These are phyloP conservation scores for Hymenoscyphus occultus DNA, from an alignment of 2,329 filamentous ascomycete genomes.

Conservation along the genomic window DNA sequence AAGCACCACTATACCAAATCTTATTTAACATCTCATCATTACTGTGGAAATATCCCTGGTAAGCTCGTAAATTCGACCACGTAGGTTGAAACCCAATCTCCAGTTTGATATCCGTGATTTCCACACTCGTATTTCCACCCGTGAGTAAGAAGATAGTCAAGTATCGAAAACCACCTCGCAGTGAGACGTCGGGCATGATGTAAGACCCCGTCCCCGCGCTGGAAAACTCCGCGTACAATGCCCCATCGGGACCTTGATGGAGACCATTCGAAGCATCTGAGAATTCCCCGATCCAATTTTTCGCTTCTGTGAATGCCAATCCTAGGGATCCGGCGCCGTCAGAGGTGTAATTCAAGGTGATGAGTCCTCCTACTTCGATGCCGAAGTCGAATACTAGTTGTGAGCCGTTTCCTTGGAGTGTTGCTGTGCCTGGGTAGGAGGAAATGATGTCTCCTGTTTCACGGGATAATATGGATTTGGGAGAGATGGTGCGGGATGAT, in stretches of 20 bases:
- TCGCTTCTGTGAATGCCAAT: constrained; percentile 48
- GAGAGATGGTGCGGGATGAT: constrained; percentile 47
- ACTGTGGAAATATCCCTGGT: constrained; percentile 53
- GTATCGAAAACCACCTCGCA: constrained; percentile 53
- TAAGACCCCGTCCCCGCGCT: constrained; percentile 37
- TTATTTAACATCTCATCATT: constrained; percentile 50
- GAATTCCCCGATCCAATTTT: constrained; percentile 46
- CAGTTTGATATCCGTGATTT: constrained; percentile 35
- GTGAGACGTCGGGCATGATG: constrained; percentile 43
- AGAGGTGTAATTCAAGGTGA: constrained; percentile 37
- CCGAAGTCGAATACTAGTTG: constrained; percentile 57
- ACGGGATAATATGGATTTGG: constrained; percentile 43
- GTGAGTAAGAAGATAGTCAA: constrained; percentile 45
- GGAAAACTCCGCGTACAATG: constrained; percentile 45
- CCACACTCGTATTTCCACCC: constrained; percentile 26
- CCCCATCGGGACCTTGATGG: constrained; percentile 48
- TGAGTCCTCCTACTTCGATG: constrained; percentile 55
- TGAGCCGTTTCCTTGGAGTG: constrained; percentile 44
- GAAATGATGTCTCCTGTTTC: constrained; percentile 34
- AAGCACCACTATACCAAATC: constrained; percentile 51
- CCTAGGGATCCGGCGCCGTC: constrained; percentile 42
- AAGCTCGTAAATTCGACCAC: constrained; percentile 45
- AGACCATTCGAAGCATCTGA: constrained; percentile 47
- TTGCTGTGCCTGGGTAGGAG: constrained; percentile 15
- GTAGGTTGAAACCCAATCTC: constrained; percentile 43